These are phyloP conservation scores for Quaeritorhiza haematococci DNA, from an alignment of 371 early-diverging fungal genomes.

Conservation along the genomic window DNA sequence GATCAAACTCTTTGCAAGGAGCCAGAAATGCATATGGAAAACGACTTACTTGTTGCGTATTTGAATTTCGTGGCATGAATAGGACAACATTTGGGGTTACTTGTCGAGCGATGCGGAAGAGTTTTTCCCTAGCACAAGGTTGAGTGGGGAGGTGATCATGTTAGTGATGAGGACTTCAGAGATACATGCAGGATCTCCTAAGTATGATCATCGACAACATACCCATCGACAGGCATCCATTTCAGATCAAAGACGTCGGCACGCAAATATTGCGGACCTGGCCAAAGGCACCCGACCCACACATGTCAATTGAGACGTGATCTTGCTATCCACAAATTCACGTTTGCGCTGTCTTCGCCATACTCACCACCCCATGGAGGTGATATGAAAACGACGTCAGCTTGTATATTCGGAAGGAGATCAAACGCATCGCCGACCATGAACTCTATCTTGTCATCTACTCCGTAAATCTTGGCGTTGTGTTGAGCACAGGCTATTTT, in stretches of 20 bases:
- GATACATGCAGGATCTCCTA: too few species aligned
- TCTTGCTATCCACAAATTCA: too few species aligned
- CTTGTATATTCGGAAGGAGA: conserved; percentile 59
- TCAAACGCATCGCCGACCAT: conserved; percentile 78
- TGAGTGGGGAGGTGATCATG: background rate
- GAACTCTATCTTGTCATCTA: conserved; percentile 86
- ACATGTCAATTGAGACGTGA: too few species aligned
- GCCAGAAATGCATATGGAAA: too few species aligned
- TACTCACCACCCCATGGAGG: conserved; percentile 92
- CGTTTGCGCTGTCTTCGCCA: too few species aligned
- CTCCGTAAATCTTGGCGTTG: conserved; percentile 89
- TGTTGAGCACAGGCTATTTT: conserved; percentile 74
- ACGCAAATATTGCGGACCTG: conserved; percentile 35
- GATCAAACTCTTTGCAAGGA: background rate
- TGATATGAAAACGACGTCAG: conserved; percentile 86
- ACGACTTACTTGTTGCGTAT: conserved; percentile 47
- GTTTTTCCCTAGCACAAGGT: conserved; percentile 15
- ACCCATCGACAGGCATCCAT: conserved; percentile 80
- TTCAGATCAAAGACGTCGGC: conserved; percentile 58
- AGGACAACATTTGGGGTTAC: conserved; percentile 73
- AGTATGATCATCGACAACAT: too few species aligned
- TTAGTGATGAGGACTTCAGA: background rate
- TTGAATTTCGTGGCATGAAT: conserved; percentile 80
- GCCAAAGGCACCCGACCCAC: too few species aligned
- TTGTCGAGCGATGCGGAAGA: conserved; percentile 56